phyloP scores from a whole-genome alignment of 2,329 filamentous ascomycete genomes.

The Trichoderma pleuroti region DNA sequence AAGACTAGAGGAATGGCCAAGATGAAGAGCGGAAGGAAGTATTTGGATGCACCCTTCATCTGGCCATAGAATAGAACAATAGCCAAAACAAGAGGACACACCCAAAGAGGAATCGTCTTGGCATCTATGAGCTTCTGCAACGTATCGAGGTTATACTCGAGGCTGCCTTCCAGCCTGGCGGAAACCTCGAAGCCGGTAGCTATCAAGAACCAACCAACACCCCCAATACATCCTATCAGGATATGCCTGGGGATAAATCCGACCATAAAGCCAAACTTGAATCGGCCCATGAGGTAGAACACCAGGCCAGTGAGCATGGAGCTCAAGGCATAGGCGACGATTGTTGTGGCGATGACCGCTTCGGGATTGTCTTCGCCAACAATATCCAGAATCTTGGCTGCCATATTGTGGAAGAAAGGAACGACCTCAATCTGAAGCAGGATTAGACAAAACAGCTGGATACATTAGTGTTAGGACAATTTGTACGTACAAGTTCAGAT shows the following conservation, averaged over 20 bases:
- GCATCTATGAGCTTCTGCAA: conserved; percentile 68
- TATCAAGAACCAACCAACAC: conserved; percentile 91
- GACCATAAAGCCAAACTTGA: conserved; percentile 85
- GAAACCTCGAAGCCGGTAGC: conserved; percentile 92
- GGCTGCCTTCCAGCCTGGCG: conserved; percentile 77
- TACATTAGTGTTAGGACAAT: not conserved
- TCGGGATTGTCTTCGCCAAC: conserved; percentile 79
- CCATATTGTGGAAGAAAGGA: conserved; percentile 99
- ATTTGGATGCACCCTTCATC: conserved; percentile 73
- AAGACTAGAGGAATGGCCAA: conserved; percentile 72
- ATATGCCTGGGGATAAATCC: conserved; percentile 97
- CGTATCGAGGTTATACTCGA: conserved; percentile 77
- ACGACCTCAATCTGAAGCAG: conserved; percentile 79
- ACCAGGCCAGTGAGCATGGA: conserved; percentile 86
- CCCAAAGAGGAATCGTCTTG: conserved; percentile 79
- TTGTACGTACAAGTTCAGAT: conserved; percentile 72
- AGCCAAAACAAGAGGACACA: conserved; percentile 72
- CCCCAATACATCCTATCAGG: conserved; percentile 93
- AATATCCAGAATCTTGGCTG: conserved; percentile 73
- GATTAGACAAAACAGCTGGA: conserved; percentile 7
- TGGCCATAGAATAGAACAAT: conserved; percentile 73
- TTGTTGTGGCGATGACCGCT: conserved; percentile 89
- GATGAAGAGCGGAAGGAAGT: conserved; percentile 84
- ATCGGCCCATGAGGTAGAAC: conserved; percentile 86
- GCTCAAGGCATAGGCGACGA: conserved; percentile 84